These are phyloP conservation scores for Aureobasidium subglaciale DNA, from an alignment of 2,329 filamentous ascomycete genomes.

Conservation along the genomic window DNA sequence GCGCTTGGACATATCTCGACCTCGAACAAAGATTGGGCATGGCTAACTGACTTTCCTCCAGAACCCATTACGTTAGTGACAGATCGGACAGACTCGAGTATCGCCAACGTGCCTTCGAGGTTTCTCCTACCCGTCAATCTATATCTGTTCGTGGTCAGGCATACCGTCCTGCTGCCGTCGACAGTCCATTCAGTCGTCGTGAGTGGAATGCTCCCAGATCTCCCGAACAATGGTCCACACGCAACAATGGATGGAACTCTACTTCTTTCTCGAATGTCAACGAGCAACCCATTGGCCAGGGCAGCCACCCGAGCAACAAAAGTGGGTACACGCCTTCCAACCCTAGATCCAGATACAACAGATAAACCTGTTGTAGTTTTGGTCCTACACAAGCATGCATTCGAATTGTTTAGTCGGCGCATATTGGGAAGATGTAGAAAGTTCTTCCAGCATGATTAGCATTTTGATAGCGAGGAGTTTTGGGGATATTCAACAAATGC, in stretches of 20 bases:
- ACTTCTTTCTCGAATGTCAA: background rate
- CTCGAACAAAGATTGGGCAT: background rate
- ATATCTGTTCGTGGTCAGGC: constrained; percentile 6
- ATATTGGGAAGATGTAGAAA: background rate
- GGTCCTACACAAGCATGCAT: background rate
- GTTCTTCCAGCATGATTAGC: background rate
- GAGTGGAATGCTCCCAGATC: constrained; percentile 4
- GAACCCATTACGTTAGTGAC: background rate
- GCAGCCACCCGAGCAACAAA: background rate
- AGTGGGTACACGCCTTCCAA: background rate
- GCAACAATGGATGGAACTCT: background rate
- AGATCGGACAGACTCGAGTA: background rate
- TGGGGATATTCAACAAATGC: constrained; percentile 10
- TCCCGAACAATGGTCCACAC: background rate
- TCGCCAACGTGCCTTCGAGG: background rate
- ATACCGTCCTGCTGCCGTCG: background rate
- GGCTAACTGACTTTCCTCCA: background rate
- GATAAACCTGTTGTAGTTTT: background rate
- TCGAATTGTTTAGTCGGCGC: background rate
- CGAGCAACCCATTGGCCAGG: background rate
- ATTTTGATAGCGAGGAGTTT: constrained; percentile 7
- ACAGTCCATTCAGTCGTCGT: background rate
- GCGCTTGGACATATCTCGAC: background rate
- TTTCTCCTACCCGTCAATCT: background rate
- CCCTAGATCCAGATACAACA: constrained; percentile 1